Conservation (phyloP, 164 flowering plant species). For the Magnolia changhungtana region DNA sequence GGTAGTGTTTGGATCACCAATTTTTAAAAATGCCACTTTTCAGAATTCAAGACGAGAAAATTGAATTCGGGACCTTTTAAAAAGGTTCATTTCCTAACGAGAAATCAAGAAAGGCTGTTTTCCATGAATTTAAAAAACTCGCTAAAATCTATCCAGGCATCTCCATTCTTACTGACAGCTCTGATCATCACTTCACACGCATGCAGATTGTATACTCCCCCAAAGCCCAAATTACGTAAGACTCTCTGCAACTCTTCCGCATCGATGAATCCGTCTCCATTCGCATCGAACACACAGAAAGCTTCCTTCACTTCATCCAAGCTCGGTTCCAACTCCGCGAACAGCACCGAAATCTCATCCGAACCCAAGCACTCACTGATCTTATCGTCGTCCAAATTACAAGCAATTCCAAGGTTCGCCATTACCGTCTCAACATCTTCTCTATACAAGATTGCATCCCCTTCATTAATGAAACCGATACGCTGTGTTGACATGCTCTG, state of each 20-base stretch:
- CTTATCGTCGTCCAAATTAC: constrained; percentile 7
- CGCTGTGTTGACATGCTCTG: background rate
- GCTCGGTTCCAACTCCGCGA: constrained; percentile 36
- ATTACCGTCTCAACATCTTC: constrained; percentile 35
- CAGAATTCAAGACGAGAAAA: too few species aligned
- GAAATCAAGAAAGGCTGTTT: constrained; percentile 13
- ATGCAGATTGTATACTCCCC: constrained; percentile 18
- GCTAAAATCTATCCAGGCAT: constrained; percentile 36
- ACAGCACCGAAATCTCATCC: constrained; percentile 16
- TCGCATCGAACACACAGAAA: constrained; percentile 43
- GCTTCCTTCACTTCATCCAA: constrained; percentile 39
- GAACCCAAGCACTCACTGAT: constrained; percentile 3
- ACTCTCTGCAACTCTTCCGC: constrained; percentile 37
- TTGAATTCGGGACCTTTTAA: too few species aligned
- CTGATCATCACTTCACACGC: constrained; percentile 42
- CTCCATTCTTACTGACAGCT: constrained; percentile 34
- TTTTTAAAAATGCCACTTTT: too few species aligned
- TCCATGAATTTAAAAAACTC: constrained; percentile 43
- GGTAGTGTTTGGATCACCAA: too few species aligned
- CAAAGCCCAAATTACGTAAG: constrained; percentile 22
- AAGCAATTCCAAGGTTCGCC: constrained; percentile 16
- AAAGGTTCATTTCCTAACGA: background rate
- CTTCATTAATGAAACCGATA: background rate
- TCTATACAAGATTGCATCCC: constrained; percentile 18
- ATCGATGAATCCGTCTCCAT: constrained; percentile 49